phyloP scores from a whole-genome alignment of 2,329 filamentous ascomycete genomes.

The Sporothrix humicola region DNA sequence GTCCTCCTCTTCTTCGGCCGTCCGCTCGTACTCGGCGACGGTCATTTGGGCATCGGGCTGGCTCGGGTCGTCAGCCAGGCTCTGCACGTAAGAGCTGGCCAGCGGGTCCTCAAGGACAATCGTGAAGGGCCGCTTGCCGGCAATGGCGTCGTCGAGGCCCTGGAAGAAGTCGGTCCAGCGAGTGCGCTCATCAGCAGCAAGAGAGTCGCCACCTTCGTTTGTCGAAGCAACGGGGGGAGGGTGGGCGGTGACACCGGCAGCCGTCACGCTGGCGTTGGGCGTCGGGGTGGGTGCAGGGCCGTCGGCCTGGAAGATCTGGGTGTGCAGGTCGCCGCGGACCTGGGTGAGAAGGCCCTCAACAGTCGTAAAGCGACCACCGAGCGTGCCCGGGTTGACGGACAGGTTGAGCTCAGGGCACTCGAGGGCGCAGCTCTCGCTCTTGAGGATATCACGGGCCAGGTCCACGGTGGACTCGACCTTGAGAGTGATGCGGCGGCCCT shows the following conservation, averaged over 20 bases:
- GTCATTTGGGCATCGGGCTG: conserved; percentile 77
- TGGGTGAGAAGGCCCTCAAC: conserved; percentile 93
- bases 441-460: conserved; percentile 89
- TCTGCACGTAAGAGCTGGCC: conserved; percentile 92
- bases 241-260: background rate
- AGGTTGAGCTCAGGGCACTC: conserved; percentile 86
- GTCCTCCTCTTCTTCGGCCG: conserved; percentile 91
- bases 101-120: conserved; percentile 86
- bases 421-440: conserved; percentile 89
- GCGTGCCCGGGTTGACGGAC: conserved; percentile 87
- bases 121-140: conserved; percentile 79
- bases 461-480: conserved; percentile 72
- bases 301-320: conserved; percentile 76
- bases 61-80: conserved; percentile 75
- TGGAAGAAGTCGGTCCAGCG: conserved; percentile 85
- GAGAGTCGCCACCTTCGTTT: conserved; percentile 84
- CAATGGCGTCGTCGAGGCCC: conserved; percentile 76
- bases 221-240: conserved; percentile 52
- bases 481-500: conserved; percentile 83
- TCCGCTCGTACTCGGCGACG: conserved; percentile 82
- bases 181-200: conserved; percentile 66
- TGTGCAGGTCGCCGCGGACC: conserved; percentile 85
- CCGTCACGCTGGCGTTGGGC: background rate
- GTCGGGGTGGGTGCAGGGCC: background rate
- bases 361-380: conserved; percentile 95